These are phyloP conservation scores for Trametes maxima DNA, from an alignment of 768 basidiomycete genomes.

Conservation along the genomic window DNA sequence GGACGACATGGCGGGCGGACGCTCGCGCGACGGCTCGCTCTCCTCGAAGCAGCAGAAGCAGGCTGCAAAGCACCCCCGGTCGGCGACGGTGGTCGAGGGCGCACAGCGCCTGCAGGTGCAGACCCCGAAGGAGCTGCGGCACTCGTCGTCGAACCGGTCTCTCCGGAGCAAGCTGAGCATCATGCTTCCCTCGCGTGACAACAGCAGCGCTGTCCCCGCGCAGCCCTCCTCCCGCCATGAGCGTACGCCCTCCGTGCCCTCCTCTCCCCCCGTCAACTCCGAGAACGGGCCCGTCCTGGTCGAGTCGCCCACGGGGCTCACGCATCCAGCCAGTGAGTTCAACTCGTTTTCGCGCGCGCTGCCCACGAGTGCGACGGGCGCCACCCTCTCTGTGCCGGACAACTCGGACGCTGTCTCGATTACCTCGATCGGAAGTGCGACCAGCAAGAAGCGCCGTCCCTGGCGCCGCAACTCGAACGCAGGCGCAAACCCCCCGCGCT, in stretches of 20 bases:
- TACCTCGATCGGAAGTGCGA: slow-evolving; percentile 26
- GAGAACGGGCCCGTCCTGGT: slow-evolving; percentile 25
- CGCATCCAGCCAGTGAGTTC: not conserved
- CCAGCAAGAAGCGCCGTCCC: slow-evolving; percentile 25
- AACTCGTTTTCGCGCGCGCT: slow-evolving; percentile 14
- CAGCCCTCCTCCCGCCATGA: slow-evolving; percentile 23
- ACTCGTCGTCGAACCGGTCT: slow-evolving; percentile 21
- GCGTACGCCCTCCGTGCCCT: slow-evolving; percentile 13
- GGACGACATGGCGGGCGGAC: slow-evolving; percentile 25
- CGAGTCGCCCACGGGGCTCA: slow-evolving; percentile 31
- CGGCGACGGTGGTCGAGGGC: slow-evolving; percentile 24
- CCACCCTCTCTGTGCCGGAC: slow-evolving; percentile 26
- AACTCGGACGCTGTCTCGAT: slow-evolving; percentile 31
- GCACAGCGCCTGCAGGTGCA: slow-evolving; percentile 6
- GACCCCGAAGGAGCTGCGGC: slow-evolving; percentile 19
- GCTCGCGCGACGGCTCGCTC: slow-evolving; percentile 11
- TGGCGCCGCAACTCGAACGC: slow-evolving; percentile 26
- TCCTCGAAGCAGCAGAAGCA: slow-evolving; percentile 14
- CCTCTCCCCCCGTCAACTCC: not conserved
- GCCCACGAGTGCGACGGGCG: slow-evolving; percentile 12
- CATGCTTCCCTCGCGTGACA: slow-evolving; percentile 23
- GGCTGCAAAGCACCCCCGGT: slow-evolving; percentile 23
- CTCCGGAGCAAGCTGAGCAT: slow-evolving; percentile 24
- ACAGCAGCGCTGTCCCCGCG: not conserved
- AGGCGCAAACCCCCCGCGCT: slow-evolving; percentile 12